Evolutionary conservation across 108 stramenopile species (phyloP).

Genomic region (Chaetoceros tenuissimus): DNA sequence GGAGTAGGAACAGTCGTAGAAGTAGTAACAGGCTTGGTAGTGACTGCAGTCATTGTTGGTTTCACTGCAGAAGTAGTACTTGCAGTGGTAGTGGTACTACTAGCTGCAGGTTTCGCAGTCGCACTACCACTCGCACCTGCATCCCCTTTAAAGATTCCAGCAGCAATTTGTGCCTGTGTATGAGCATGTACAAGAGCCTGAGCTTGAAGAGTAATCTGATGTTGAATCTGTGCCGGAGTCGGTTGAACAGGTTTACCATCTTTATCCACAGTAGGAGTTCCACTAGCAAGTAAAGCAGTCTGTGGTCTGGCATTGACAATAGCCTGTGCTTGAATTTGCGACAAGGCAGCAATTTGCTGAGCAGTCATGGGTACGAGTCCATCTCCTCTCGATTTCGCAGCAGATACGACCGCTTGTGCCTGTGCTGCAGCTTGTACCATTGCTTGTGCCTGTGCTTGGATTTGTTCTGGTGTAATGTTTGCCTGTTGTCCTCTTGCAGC

Average conservation of each 20-base stretch:
- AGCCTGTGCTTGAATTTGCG: conserved; percentile 79
- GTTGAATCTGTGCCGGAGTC: conserved; percentile 67
- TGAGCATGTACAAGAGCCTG: conserved; percentile 76
- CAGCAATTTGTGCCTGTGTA: conserved; percentile 74
- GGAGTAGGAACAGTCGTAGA: conserved; percentile 11
- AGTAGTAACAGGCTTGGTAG: conserved; percentile 8
- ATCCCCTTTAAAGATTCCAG: conserved; percentile 70
- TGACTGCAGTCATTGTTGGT: conserved; percentile 6
- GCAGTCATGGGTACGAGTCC: conserved; percentile 60
- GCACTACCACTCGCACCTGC: conserved; percentile 7
- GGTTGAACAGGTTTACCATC: conserved; percentile 17
- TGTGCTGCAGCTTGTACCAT: conserved; percentile 86
- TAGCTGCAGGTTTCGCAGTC: conserved; percentile 6
- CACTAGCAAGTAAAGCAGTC: conserved; percentile 21
- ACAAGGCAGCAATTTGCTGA: conserved; percentile 58
- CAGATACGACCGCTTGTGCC: conserved; percentile 81
- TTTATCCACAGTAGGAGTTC: conserved; percentile 9
- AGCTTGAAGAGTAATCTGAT: conserved; percentile 74
- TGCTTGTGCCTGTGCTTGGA: conserved; percentile 78
- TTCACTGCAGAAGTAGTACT: conserved; percentile 12
- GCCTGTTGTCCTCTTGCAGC: conserved; percentile 80
- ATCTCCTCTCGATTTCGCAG: conserved; percentile 72
- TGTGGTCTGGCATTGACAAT: conserved; percentile 76
- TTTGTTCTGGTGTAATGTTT: conserved; percentile 81
- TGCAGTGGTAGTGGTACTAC: conserved; percentile 4